Evolutionary conservation across 1,139 yeast species (phyloP), one percentile per base, ranked within the genome.

Genomic region (Hemisphaericaspora xylanilytica): DNA sequence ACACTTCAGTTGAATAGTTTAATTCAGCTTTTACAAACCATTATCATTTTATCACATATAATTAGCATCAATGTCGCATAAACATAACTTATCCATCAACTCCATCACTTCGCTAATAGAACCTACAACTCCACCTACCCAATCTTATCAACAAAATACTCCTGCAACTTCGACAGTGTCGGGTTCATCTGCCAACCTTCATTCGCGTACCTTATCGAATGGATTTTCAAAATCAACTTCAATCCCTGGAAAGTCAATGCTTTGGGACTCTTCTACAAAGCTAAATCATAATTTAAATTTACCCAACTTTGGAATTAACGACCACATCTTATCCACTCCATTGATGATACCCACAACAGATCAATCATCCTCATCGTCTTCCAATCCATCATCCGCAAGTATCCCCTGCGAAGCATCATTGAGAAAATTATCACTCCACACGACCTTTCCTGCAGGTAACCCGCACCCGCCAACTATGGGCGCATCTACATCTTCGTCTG

Each of bases 81-180:
- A 60, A 35, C 69, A 65, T 44, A 67, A 61, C 45, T 55, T 66
- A 36, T 65, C 70, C 28, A 54, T 67, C 42, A 65, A 66, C 48
- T 65, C 70, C 34, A 56, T 65, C 38, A 51, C 56, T 31, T 65
- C 71, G 22, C 47, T 67, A 37, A 55, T 65, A 28, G 73, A 67
- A 48, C 73, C 73, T 20, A 62, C 70, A 15, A 67, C 73, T 5
- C 73, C 73, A 5, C 73, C 73, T 13, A 52, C 39, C 33, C 40
- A 42, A 31, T 9, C 35, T 12, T 24, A 32, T 17, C 33, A 40
- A 24, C 41, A 35, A 24, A 39, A 35, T 16, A 44, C 48, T 18
- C 43, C 45, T n/a, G 38, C 41, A 16, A 40, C 45, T 13, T 38
- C 42, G 18, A 36, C 44, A 7, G 30, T 37, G 11, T 32, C 42